Conservation (phyloP, 257 asterid genomes). For the Coffea eugenioides region DNA sequence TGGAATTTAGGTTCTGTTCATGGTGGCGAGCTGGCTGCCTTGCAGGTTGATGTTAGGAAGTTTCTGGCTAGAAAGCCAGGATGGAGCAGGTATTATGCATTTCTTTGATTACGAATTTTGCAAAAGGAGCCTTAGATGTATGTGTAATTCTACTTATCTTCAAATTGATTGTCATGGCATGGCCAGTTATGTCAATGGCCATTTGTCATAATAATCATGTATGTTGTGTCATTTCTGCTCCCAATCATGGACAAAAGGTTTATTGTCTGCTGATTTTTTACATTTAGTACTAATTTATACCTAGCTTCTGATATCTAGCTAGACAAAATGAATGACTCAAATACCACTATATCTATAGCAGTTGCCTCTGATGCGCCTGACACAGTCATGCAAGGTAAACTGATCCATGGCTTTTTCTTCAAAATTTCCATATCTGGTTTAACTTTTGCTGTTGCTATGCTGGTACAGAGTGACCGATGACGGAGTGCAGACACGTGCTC, state of each 20-base stretch:
- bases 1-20: conserved; percentile 76
- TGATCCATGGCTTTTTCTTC: conserved; percentile 11
- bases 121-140: conserved; percentile 1
- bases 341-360: background rate
- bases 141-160: background rate
- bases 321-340: background rate
- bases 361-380: background rate
- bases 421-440: conserved; percentile 8
- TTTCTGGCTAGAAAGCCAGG: conserved; percentile 90
- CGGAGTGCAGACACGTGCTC: conserved; percentile 92
- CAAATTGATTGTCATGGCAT: background rate
- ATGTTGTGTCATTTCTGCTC: background rate
- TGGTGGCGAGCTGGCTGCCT: conserved; percentile 86
- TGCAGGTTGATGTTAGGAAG: conserved; percentile 93
- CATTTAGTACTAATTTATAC: background rate
- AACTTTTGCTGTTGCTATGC: conserved; percentile 24
- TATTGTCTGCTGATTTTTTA: background rate
- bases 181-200: background rate
- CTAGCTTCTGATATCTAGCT: background rate
- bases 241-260: background rate
- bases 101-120: background rate
- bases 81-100: conserved; percentile 75
- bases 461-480: conserved; percentile 84
- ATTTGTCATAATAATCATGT: background rate
- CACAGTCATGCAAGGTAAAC: background rate